Base-by-base conservation (phyloP, 2,329 filamentous ascomycete species). In the Xylariaceae sp. region DNA sequence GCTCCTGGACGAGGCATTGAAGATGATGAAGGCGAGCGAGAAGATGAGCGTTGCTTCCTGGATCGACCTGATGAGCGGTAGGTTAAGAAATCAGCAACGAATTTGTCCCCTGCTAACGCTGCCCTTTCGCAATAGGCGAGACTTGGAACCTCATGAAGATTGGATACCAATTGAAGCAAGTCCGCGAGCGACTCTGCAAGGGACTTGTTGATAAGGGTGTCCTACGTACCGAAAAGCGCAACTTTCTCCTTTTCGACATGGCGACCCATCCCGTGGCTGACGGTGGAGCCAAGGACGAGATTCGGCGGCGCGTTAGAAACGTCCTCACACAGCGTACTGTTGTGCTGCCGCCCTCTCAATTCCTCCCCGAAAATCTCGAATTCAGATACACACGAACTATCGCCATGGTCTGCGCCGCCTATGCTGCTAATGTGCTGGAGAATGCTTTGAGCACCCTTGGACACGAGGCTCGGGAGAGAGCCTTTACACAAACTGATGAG, bases 91-190 rank as follows among this genome's bases (percentile, higher is more conserved):
- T 6, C 22, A 26, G 6, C 6, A 26, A 6, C 22, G 6, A 11
- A 26, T 26, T 26, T 26, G 22, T 6, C 22, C 6, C 22, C 6
- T 26, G 22, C 22, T 26, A 26, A 26, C 11, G 6, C 22, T 16
- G 2, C 19, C 11, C 6, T 19, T 19, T n/a, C 2, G 19, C 22
- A 17, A 42, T 61, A 97, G 91, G 93, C 64, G 93, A 98, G 69
- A 98, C 93, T 41, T 98, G 93, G 93, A 98, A 98, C 64, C 73
- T 98, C 52, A 97, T 98, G 93, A 98, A 98, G 76, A 98, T 98
- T 58, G 93, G 93, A 64, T 98, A 98, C 69, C 93, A 98, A 73
- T 79, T 98, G 56, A 98, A 98, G 73, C 93, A 98, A 76, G 93
- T 98, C 44, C 89, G 93, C 63, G 93, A 98, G 73, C 87, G 93